Base-by-base conservation (phyloP, 2,329 filamentous ascomycete species). In the Fusarium sororula region DNA sequence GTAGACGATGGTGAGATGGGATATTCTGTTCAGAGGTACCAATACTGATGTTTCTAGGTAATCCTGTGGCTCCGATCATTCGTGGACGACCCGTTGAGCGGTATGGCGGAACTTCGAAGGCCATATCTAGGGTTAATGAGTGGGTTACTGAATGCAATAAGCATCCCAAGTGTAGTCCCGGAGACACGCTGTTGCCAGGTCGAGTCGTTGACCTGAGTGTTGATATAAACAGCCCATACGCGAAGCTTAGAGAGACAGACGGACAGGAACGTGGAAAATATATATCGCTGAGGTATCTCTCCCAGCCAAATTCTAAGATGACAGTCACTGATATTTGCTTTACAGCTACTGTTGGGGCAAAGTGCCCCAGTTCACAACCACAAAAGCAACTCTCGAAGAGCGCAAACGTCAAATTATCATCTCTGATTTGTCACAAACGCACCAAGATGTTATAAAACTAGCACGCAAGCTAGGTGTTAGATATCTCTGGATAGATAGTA, bases 401-500 rank as follows among this genome's bases (percentile, higher is more conserved):
- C 54, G 48, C 7, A 70, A 66, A 28, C 45, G 4, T 4, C 17
- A 10, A 9, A 66, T 70, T 10, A 6, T 3, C 1, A 60, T 70
- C 11, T 44, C 60, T 0, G 7, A 66, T 1, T 6, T 70, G 0
- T 41, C 65, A 0, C 13, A 53, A 9, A 67, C 35, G 0, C 53
- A 66, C 0, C 54, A 47, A 18, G 39, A 68, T 2, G 13, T 26
- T 0, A 60, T 67, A 1, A 26, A 15, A 3, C n/a, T 68, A 1
- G 14, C 53, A 1, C 6, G 47, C 0, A 20, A 45, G 1, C 24
- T 68, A 0, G 22, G 6, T 0, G 10, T 68, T 0, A 20, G 39
- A 15, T 68, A 67, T 13, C 1, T 67, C 1, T 67, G 53, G 65
- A 66, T 67, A n/a, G 65, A 67, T 12, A 60, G 65, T 6, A 37